phyloP scores from a whole-genome alignment of 2,329 filamentous ascomycete genomes.

The Colletotrichum agaves region DNA sequence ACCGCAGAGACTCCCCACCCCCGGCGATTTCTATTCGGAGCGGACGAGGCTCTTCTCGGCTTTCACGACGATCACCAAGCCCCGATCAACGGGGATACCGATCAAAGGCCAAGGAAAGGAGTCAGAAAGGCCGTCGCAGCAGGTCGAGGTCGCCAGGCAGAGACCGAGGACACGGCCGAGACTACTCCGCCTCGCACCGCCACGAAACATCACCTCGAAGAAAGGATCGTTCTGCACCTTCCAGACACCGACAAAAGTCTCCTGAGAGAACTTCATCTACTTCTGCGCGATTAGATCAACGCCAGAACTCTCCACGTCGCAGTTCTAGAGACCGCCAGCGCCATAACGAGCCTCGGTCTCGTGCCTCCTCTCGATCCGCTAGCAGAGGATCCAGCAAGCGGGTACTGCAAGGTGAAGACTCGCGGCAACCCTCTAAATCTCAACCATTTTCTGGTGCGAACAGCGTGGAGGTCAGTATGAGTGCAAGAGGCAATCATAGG shows the following conservation, averaged over 20 bases:
- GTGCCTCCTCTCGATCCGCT: conserved; percentile 31
- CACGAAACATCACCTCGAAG: conserved; percentile 30
- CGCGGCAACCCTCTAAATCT: conserved; percentile 23
- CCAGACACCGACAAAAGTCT: conserved; percentile 21
- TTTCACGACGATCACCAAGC: conserved; percentile 25
- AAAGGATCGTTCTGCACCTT: conserved; percentile 29
- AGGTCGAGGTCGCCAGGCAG: conserved; percentile 35
- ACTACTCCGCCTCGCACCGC: conserved; percentile 21
- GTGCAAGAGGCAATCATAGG: conserved; percentile 46
- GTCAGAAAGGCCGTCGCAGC: conserved; percentile 29
- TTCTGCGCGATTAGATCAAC: conserved; percentile 16
- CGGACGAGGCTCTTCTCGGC: conserved; percentile 22
- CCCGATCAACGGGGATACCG: conserved; percentile 25
- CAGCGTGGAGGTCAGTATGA: conserved; percentile 50
- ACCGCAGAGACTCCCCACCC: conserved; percentile 23
- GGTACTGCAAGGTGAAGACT: conserved; percentile 27
- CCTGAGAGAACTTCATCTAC: conserved; percentile 19
- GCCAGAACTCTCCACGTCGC: conserved; percentile 24
- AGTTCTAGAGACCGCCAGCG: conserved; percentile 28
- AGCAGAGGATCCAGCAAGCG: conserved; percentile 35
- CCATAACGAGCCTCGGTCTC: conserved; percentile 18
- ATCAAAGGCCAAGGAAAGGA: conserved; percentile 26
- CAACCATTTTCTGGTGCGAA: conserved; percentile 47
- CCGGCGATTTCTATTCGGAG: conserved; percentile 9
- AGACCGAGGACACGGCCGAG: conserved; percentile 20